Conservation (phyloP, 805 yeast genomes). For the Candida coquimbonensis region DNA sequence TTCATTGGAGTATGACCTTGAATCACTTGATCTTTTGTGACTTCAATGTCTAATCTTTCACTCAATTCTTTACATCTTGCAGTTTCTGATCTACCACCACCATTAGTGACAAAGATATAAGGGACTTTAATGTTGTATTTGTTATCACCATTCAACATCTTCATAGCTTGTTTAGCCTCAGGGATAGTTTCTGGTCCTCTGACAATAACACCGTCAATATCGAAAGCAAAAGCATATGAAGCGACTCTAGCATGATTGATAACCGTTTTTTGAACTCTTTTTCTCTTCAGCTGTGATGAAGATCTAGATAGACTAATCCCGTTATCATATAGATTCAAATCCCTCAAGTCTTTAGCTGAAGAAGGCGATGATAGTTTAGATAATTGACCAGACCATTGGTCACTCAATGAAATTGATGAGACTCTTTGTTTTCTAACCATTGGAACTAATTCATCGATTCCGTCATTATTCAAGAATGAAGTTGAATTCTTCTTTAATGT, state of each 20-base stretch:
- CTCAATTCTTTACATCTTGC: slow-evolving; percentile 68
- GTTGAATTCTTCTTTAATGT: slow-evolving; percentile 31
- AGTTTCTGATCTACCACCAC: slow-evolving; percentile 82
- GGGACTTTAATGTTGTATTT: slow-evolving; percentile 74
- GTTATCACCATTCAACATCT: slow-evolving; percentile 70
- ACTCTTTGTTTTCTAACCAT: slow-evolving; percentile 54
- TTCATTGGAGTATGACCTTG: slow-evolving; percentile 95
- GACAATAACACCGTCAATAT: slow-evolving; percentile 86
- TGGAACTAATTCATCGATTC: slow-evolving; percentile 62
- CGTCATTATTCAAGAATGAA: slow-evolving; percentile 66
- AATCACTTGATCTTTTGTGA: slow-evolving; percentile 73
- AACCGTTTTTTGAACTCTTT: slow-evolving; percentile 30
- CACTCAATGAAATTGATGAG: slow-evolving; percentile 61
- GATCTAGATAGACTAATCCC: too few species aligned
- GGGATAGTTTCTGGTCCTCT: slow-evolving; percentile 82
- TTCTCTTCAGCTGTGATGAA: neutral
- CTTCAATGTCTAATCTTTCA: slow-evolving; percentile 48
- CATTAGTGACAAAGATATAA: slow-evolving; percentile 81
- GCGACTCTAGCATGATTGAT: slow-evolving; percentile 71
- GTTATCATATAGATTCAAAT: too few species aligned
- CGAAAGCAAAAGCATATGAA: slow-evolving; percentile 85
- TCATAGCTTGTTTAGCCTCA: slow-evolving; percentile 67
- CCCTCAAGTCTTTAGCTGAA: slow-evolving; percentile 8
- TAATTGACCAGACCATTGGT: slow-evolving; percentile 50
- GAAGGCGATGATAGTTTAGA: slow-evolving; percentile 23